These are phyloP conservation scores for Camelina hispida DNA, from an alignment of 345 rosid species.

Conservation along the genomic window DNA sequence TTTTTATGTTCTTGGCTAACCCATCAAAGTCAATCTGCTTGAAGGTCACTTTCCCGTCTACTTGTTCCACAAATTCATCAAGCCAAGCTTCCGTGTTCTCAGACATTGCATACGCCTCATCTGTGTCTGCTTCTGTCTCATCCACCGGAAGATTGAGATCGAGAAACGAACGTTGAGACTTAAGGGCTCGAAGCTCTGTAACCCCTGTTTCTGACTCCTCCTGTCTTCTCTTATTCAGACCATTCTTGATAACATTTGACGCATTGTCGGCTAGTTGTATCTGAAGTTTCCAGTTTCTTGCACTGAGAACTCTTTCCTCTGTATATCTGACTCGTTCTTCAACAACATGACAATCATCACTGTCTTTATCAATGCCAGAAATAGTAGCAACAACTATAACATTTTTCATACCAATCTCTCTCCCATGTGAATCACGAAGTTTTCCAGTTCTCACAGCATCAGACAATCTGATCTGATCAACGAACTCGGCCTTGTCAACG, in stretches of 20 bases:
- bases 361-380: constrained; percentile 30
- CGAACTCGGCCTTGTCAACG: constrained; percentile 65
- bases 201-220: constrained; percentile 44
- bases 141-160: constrained; percentile 75
- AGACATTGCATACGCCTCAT: constrained; percentile 48
- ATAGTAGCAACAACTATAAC: constrained; percentile 53
- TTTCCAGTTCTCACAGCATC: constrained; percentile 61
- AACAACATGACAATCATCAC: constrained; percentile 1
- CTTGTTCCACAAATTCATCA: constrained; percentile 55
- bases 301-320: constrained; percentile 58
- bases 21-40: constrained; percentile 62
- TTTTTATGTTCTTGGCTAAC: constrained; percentile 51
- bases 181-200: constrained; percentile 42
- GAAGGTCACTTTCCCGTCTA: constrained; percentile 61
- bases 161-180: constrained; percentile 49
- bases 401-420: constrained; percentile 55
- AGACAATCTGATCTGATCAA: constrained; percentile 55
- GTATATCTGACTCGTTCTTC: constrained; percentile 44
- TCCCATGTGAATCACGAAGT: constrained; percentile 57
- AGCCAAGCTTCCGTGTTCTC: constrained; percentile 63
- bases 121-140: constrained; percentile 46
- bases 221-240: constrained; percentile 41
- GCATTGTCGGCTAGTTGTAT: constrained; percentile 41
- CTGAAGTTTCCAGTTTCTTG: constrained; percentile 63
- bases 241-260: constrained; percentile 27